These are phyloP conservation scores for Talaromyces sp. DNA, from an alignment of 2,329 filamentous ascomycete genomes.

Conservation along the genomic window DNA sequence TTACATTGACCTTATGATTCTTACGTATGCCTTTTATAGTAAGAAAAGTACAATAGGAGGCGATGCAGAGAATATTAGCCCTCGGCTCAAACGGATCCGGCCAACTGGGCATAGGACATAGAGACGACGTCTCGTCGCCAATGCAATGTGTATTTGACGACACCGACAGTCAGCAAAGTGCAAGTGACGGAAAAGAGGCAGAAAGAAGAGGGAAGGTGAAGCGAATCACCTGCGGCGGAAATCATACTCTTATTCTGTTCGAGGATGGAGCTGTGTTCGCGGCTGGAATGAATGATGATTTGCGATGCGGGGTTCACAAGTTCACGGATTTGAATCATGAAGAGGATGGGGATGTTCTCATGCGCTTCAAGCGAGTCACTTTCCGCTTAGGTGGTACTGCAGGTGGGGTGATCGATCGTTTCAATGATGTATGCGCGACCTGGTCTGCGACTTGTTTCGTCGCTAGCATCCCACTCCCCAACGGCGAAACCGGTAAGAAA, in stretches of 20 bases:
- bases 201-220: constrained; percentile 20
- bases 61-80: constrained; percentile 35
- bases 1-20: neutral
- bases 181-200: constrained; percentile 20
- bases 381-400: constrained; percentile 16
- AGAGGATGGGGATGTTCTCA: neutral
- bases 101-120: constrained; percentile 68
- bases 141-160: constrained; percentile 56
- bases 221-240: constrained; percentile 65
- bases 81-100: constrained; percentile 75
- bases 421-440: constrained; percentile 61
- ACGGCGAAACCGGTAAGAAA: constrained; percentile 34
- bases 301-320: constrained; percentile 39
- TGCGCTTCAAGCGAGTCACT: constrained; percentile 28
- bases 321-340: neutral
- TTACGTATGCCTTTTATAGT: neutral
- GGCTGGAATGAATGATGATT: constrained; percentile 58
- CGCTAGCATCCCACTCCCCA: neutral
- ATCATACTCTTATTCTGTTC: constrained; percentile 77
- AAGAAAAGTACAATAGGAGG: neutral
- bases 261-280: constrained; percentile 58
- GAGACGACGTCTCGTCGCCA: constrained; percentile 66
- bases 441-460: constrained; percentile 73
- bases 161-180: neutral
- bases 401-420: constrained; percentile 27